Percentiles rank a stretch among this genome's conserved stretches.
Conservation (phyloP, 75 land plant species). For the Adiantum capillusveneris region DNA sequence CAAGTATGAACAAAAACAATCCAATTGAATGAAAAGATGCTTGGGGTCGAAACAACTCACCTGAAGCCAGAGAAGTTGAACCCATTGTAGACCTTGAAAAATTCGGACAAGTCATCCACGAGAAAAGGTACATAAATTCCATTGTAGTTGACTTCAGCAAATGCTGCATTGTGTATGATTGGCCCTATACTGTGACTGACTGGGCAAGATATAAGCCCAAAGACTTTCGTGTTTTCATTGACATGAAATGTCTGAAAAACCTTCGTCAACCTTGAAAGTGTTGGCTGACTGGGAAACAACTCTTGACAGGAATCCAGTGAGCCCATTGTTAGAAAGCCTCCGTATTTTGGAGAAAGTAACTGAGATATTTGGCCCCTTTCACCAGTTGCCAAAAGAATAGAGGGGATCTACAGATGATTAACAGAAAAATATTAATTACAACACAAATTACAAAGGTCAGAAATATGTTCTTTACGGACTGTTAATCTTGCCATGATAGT, state of each 20-base stretch:
- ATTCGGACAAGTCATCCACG: constrained; percentile 69
- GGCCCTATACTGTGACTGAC: constrained; percentile 93
- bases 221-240: constrained; percentile 65
- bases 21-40: too few relatives aligned
- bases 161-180: constrained; percentile 61
- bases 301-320: constrained; percentile 58
- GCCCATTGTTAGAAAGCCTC: constrained; percentile 86
- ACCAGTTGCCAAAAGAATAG: constrained; percentile 75
- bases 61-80: constrained; percentile 92
- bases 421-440: not conserved
- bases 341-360: constrained; percentile 74
- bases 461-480: not conserved
- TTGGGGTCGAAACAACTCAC: too few relatives aligned
- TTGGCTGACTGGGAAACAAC: constrained; percentile 89
- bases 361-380: constrained; percentile 74
- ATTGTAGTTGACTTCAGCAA: constrained; percentile 51
- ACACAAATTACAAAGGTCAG: not conserved
- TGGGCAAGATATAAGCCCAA: constrained; percentile 91
- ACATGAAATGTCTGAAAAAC: constrained; percentile 50
- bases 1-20: too few relatives aligned
- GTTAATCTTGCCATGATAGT: too few relatives aligned
- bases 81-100: constrained; percentile 54
- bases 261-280: constrained; percentile 52
- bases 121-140: constrained; percentile 76
- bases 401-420: not conserved